phyloP scores from a whole-genome alignment of 805 yeast genomes.

The Spencermartinsiella europaea region DNA sequence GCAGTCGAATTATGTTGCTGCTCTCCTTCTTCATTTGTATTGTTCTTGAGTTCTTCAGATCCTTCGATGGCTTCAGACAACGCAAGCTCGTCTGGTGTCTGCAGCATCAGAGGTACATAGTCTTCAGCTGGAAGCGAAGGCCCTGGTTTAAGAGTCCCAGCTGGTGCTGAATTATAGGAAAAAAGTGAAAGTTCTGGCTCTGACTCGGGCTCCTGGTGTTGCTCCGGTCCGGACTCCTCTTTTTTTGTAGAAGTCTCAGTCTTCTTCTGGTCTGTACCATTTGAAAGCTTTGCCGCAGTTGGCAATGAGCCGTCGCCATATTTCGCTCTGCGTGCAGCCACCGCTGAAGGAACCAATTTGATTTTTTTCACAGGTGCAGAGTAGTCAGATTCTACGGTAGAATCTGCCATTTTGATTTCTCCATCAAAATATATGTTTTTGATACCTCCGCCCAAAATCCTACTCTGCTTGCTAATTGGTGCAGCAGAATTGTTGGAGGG shows the following conservation, averaged over 20 bases:
- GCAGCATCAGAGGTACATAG: slow-evolving; percentile 6
- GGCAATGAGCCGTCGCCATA: no score
- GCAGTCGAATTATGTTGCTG: not conserved
- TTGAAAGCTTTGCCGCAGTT: no score
- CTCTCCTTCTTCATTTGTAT: not conserved
- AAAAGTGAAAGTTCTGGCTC: not conserved
- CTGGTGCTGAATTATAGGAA: not conserved
- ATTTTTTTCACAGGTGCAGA: not conserved
- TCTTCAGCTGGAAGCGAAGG: slow-evolving; percentile 3
- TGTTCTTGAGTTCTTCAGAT: not conserved
- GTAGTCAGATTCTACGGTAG: not conserved
- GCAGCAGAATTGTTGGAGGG: slow-evolving; percentile 1
- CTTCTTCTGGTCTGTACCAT: no score
- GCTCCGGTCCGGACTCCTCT: no score
- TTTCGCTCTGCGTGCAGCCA: slow-evolving; percentile 20
- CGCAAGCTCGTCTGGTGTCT: not conserved
- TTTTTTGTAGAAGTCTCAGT: no score
- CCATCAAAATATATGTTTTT: slow-evolving; percentile 19
- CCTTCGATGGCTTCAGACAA: not conserved
- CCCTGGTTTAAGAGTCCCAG: not conserved
- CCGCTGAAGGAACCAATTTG: slow-evolving; percentile 20
- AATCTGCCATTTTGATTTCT: slow-evolving; percentile 12
- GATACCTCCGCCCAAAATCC: slow-evolving; percentile 20
- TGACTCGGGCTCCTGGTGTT: no score
- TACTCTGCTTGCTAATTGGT: slow-evolving; percentile 10